Percentiles rank a stretch among this genome's conserved stretches.
Evolutionary conservation across 768 basidiomycete species (phyloP).

Genomic region (Leucocoprinus birnbaumii): DNA sequence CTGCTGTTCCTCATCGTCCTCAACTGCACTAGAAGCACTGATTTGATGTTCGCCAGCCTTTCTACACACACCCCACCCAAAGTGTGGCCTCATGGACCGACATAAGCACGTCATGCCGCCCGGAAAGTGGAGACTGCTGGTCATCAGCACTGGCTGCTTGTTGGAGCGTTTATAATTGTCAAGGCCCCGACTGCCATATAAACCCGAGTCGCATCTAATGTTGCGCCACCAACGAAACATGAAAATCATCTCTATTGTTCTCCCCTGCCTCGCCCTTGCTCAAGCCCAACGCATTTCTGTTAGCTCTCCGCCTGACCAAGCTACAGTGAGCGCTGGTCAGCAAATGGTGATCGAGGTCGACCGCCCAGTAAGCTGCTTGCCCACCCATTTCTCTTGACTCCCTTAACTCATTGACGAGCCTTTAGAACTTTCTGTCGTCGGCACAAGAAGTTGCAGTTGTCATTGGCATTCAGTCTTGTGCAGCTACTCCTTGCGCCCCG

Average conservation of each 20-base stretch:
- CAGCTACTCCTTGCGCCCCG: slow-evolving; percentile 18
- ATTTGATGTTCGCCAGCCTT: no score
- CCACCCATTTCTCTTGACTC: background rate
- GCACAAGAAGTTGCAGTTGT: slow-evolving; percentile 39
- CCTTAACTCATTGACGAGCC: background rate
- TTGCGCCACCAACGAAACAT: background rate
- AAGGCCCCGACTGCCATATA: background rate
- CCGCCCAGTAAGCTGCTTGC: background rate
- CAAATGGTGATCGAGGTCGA: background rate
- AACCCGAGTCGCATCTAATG: background rate
- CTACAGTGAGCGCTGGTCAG: background rate
- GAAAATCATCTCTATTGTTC: background rate
- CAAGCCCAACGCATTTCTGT: slow-evolving; percentile 2
- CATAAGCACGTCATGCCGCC: no score
- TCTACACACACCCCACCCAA: no score
- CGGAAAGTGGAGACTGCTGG: no score
- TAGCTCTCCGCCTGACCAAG: slow-evolving; percentile 4
- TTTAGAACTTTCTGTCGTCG: slow-evolving; percentile 3
- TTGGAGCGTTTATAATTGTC: no score
- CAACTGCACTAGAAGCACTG: no score
- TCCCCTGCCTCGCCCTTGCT: background rate
- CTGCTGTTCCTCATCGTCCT: no score
- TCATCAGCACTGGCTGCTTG: no score
- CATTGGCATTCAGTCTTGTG: slow-evolving; percentile 39
- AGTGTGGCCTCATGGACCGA: no score